Evolutionary conservation across 192 early-diverging fungal species (phyloP).

Genomic region (Backusella sp.): DNA sequence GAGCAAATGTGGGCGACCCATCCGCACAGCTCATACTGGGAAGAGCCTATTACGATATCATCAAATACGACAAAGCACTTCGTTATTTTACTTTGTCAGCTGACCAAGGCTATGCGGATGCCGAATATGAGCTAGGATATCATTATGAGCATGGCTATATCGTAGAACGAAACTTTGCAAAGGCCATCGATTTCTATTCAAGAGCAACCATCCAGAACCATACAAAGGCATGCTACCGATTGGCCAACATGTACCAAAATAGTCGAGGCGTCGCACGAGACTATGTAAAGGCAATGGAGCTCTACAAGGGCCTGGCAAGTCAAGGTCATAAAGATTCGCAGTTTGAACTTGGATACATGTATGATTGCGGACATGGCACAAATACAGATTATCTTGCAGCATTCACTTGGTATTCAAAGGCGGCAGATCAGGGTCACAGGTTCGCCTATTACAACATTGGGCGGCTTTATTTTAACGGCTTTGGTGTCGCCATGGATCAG

Average conservation of each 20-base stretch:
- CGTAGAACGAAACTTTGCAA: conserved; percentile 56
- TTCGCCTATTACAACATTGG: conserved; percentile 65
- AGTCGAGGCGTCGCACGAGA: conserved; percentile 56
- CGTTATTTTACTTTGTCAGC: conserved; percentile 66
- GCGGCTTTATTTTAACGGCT: conserved; percentile 83
- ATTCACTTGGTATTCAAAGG: conserved; percentile 56
- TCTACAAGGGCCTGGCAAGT: conserved; percentile 59
- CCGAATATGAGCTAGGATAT: conserved; percentile 66
- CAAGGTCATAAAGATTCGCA: conserved; percentile 52
- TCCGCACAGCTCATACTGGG: not conserved
- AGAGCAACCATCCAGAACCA: conserved; percentile 51
- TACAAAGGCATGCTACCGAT: conserved; percentile 51
- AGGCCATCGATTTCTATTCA: conserved; percentile 61
- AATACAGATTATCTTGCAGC: conserved; percentile 46
- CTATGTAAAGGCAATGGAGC: conserved; percentile 50
- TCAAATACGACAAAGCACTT: not conserved
- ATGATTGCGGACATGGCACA: conserved; percentile 58
- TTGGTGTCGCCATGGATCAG: conserved; percentile 60
- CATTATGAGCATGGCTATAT: conserved; percentile 78
- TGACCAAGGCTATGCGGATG: conserved; percentile 61
- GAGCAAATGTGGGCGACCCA: not conserved
- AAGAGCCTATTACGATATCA: not conserved
- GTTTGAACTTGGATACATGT: conserved; percentile 78
- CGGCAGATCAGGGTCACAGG: conserved; percentile 56
- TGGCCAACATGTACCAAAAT: conserved; percentile 56